Percentiles rank a stretch among this genome's conserved stretches.
Evolutionary conservation across 441 rosid genomes (phyloP).

Genomic region (Euphorbia corollata): DNA sequence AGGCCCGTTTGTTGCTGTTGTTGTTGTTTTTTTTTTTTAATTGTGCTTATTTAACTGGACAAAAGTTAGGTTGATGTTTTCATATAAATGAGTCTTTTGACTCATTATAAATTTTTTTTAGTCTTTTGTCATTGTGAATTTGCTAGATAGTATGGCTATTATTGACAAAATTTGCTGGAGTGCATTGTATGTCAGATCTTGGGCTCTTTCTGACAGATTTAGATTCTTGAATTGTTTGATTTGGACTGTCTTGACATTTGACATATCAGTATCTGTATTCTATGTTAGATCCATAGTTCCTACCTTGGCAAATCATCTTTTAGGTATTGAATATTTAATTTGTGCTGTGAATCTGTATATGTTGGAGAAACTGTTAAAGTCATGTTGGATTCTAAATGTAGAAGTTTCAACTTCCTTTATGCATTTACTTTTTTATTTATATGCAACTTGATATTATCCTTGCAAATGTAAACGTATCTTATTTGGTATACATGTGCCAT

Average conservation of each 20-base stretch:
- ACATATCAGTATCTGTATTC: not conserved
- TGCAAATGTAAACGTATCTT: not conserved
- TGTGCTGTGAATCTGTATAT: not conserved
- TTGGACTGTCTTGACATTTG: not conserved
- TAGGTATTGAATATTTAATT: not conserved
- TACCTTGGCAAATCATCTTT: not conserved
- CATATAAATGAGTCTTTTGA: not conserved
- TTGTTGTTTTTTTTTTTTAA: too few species aligned
- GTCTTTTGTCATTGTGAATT: constrained; percentile 4
- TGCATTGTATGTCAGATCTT: not conserved
- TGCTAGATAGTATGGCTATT: not conserved
- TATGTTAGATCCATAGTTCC: not conserved
- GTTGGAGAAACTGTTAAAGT: not conserved
- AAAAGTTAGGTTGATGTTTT: not conserved
- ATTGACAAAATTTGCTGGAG: not conserved
- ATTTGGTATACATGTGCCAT: not conserved
- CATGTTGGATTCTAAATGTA: not conserved
- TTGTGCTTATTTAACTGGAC: not conserved
- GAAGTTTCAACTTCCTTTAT: not conserved
- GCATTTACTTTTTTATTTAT: not conserved
- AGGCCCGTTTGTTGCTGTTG: not conserved
- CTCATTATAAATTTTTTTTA: not conserved
- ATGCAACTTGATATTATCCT: not conserved
- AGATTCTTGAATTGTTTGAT: not conserved
- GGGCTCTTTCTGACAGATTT: not conserved